phyloP scores from a whole-genome alignment of 139 green algal species.

The Coccomyxa sp. region DNA sequence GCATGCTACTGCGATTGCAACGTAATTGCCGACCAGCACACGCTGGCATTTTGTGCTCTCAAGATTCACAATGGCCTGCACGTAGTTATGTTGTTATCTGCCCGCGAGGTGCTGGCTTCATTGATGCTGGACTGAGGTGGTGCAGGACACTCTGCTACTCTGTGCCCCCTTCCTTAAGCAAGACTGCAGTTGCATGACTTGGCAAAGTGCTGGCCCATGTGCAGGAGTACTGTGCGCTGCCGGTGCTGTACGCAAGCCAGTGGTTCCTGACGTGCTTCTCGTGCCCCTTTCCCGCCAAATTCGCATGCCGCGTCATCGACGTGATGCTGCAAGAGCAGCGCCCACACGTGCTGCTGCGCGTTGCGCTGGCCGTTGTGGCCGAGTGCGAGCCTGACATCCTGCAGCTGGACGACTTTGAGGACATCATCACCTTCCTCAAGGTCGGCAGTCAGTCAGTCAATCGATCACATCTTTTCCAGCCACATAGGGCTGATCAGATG shows the following conservation, averaged over 20 bases:
- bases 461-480: too few relatives aligned
- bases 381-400: constrained; percentile 62
- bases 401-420: constrained; percentile 78
- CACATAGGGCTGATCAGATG: too few relatives aligned
- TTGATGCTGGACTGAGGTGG: too few relatives aligned
- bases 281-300: constrained; percentile 77
- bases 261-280: constrained; percentile 93
- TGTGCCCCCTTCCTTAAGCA: too few relatives aligned
- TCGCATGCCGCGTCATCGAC: constrained; percentile 82
- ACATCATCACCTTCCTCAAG: constrained; percentile 83
- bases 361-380: constrained; percentile 60
- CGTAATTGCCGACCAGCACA: too few relatives aligned
- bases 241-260: constrained; percentile 81
- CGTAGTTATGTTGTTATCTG: too few relatives aligned
- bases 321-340: constrained; percentile 69
- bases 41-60: too few relatives aligned
- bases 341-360: constrained; percentile 51
- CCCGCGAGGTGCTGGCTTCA: too few relatives aligned
- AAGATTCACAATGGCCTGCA: too few relatives aligned
- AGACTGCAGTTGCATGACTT: too few relatives aligned
- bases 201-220: neutral
- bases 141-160: too few relatives aligned
- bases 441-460: constrained; percentile 8
- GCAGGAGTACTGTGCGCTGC: constrained; percentile 59
- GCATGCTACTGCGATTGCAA: too few relatives aligned